Conservation (phyloP, 2,329 filamentous ascomycete genomes). For the Diatrype stigma region DNA sequence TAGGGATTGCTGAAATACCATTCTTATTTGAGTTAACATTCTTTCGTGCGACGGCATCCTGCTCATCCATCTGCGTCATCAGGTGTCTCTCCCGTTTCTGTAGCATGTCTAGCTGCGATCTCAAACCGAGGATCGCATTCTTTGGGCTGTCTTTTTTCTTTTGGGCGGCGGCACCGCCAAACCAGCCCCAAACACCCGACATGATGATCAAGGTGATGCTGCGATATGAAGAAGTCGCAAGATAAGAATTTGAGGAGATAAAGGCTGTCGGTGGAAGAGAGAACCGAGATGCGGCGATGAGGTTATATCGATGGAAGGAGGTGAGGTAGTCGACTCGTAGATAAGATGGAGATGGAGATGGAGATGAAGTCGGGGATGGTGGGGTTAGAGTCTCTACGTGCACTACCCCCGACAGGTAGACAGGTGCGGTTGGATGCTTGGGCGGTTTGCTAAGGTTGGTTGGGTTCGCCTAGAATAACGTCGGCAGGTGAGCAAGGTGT, state of each 20-base stretch:
- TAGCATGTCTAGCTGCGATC: constrained; percentile 92
- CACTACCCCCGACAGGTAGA: not conserved
- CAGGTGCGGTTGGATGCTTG: not conserved
- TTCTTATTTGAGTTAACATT: constrained; percentile 86
- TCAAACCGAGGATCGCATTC: constrained; percentile 87
- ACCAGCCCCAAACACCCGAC: constrained; percentile 81
- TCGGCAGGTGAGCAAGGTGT: not conserved
- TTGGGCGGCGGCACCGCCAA: constrained; percentile 76
- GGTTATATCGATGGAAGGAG: not conserved
- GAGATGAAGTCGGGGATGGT: not conserved
- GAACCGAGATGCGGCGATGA: not conserved
- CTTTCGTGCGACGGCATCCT: constrained; percentile 84
- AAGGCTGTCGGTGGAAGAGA: not conserved
- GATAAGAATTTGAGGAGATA: not conserved
- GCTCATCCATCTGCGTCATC: constrained; percentile 87
- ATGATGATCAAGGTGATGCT: constrained; percentile 36
- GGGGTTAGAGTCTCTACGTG: not conserved
- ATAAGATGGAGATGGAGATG: not conserved
- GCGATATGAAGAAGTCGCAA: constrained; percentile 4
- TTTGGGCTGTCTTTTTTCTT: constrained; percentile 93
- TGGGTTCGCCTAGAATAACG: not conserved
- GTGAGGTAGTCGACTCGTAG: not conserved
- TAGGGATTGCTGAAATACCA: constrained; percentile 52
- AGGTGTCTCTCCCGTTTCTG: constrained; percentile 93
- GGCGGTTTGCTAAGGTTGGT: not conserved